Percentiles rank a stretch among this genome's conserved stretches.
These are phyloP conservation scores for Penicillium bovifimosum DNA, from an alignment of 495 filamentous ascomycete species.

Conservation along the genomic window DNA sequence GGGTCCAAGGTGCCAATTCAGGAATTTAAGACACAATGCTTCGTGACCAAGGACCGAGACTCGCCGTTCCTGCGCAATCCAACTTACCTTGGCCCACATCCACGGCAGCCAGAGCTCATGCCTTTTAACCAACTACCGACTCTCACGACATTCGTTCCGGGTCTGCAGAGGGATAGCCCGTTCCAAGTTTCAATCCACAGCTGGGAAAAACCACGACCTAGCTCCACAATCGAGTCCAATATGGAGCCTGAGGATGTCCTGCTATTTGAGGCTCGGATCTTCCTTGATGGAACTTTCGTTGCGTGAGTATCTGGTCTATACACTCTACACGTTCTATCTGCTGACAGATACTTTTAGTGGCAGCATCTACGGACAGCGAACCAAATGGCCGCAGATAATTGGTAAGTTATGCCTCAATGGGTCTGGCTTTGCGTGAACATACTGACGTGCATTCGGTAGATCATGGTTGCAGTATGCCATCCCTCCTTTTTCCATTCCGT, in stretches of 20 bases:
- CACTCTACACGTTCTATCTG: background rate
- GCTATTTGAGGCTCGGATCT: slow-evolving; percentile 63
- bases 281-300: slow-evolving; percentile 62
- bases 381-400: slow-evolving; percentile 58
- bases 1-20: slow-evolving; percentile 63
- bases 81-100: slow-evolving; percentile 21
- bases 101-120: slow-evolving; percentile 25
- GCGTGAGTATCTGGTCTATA: slow-evolving; percentile 45
- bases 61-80: slow-evolving; percentile 34
- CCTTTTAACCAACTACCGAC: slow-evolving; percentile 54
- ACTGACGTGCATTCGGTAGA: slow-evolving; percentile 5
- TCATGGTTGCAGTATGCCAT: slow-evolving; percentile 12
- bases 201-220: slow-evolving; percentile 66
- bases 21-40: slow-evolving; percentile 83
- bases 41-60: slow-evolving; percentile 60
- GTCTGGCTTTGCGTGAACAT: too few species aligned
- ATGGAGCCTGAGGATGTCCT: slow-evolving; percentile 56
- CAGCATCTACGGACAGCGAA: slow-evolving; percentile 48
- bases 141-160: slow-evolving; percentile 73
- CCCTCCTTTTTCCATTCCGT: background rate
- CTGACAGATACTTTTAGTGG: slow-evolving; percentile 28
- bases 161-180: slow-evolving; percentile 49
- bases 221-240: slow-evolving; percentile 53
- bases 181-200: slow-evolving; percentile 79
- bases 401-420: slow-evolving; percentile 27